These are phyloP conservation scores for Fraxinus quadrangulata DNA, from an alignment of 257 asterid genomes.

Conservation along the genomic window DNA sequence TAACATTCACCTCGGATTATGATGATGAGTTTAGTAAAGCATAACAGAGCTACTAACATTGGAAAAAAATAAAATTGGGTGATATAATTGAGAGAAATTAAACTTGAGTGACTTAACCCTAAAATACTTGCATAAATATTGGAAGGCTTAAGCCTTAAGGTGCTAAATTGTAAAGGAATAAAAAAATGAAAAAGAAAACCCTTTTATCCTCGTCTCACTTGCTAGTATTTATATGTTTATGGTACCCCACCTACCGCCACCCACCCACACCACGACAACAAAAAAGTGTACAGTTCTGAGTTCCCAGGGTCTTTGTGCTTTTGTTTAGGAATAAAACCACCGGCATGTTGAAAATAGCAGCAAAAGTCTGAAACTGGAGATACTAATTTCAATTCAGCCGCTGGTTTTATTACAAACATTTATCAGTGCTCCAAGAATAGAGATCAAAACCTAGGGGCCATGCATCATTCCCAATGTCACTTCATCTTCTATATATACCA, in stretches of 20 bases:
- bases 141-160: too few relatives aligned
- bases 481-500: background rate
- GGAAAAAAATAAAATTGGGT: too few relatives aligned
- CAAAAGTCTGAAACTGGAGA: background rate
- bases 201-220: too few relatives aligned
- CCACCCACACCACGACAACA: background rate
- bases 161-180: too few relatives aligned
- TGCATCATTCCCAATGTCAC: background rate
- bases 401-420: slow-evolving; percentile 24
- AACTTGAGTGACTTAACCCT: too few relatives aligned
- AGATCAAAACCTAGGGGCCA: slow-evolving; percentile 44
- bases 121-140: too few relatives aligned
- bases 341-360: slow-evolving; percentile 16
- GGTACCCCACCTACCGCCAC: background rate
- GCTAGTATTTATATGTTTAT: too few relatives aligned
- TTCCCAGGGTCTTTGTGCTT: background rate
- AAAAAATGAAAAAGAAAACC: too few relatives aligned
- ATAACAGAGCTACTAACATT: too few relatives aligned
- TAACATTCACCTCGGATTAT: too few relatives aligned
- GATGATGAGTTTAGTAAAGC: too few relatives aligned
- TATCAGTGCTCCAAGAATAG: slow-evolving; percentile 22
- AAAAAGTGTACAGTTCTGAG: slow-evolving; percentile 2
- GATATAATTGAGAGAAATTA: too few relatives aligned
- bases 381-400: slow-evolving; percentile 24
- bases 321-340: slow-evolving; percentile 18